Evolutionary conservation across 192 early-diverging fungal genomes (phyloP), one percentile per base, ranked within the genome.

Genomic region (Backusella circina): DNA sequence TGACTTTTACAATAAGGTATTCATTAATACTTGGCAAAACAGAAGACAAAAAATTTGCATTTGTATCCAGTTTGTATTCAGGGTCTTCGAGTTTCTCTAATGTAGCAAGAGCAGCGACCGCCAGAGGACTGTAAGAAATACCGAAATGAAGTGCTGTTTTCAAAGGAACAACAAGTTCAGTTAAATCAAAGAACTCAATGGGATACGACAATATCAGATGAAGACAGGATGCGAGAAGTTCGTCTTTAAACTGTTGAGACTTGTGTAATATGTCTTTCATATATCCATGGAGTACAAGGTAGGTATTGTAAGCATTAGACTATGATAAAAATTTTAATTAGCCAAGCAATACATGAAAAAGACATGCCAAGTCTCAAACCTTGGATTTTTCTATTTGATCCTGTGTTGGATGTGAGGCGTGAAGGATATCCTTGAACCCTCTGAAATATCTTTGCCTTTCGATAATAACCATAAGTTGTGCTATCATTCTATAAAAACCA

Each of bases 401-500:
- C 23, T 61, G 54, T 61, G 54, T 61, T 26, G 54, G 67, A 47
- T 8, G 28, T 44, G 51, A 64, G 70, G 67, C 36, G 23, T 76
- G 57, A 37, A 57, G 37, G 18, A 6, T 64, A 21, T 75, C 74
- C 47, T 69, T 66, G 16, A n/a, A 61, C 9, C 30, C 72, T 10
- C 16, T 30, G 33, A 76, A 91, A 85, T 38, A 82, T 75, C 2
- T 75, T 33, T 13, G 77, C 80, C 15, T 67, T 64, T 67, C 87
- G 78, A 64, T 76, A 28, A 90, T 74, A n/a, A 68, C 67, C 32
- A 91, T 32, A 35, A 81, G 82, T 1, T 84, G 79, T 2, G 82
- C 75, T 61, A 91, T 79, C 72, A 95, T 83, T 44, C 91, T 93
- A 79, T 93, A 92, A 67, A 94, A 92, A 0, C 92, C 92, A 74